These are phyloP conservation scores for Aspergillus leporis DNA, from an alignment of 495 filamentous ascomycete species.

Conservation along the genomic window DNA sequence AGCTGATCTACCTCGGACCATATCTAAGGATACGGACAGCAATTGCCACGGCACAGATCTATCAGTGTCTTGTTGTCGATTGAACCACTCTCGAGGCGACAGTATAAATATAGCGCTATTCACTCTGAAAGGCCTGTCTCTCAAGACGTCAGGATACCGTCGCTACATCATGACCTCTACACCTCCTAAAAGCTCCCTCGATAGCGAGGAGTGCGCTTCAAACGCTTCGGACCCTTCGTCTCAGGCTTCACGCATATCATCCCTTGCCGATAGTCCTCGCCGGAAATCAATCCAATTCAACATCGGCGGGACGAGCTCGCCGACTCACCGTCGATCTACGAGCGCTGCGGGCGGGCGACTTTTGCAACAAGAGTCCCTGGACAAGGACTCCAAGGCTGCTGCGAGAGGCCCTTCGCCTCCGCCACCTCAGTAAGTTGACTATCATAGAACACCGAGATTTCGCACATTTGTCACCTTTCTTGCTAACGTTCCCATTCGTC, in stretches of 20 bases:
- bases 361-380: constrained; percentile 25
- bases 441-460: not conserved
- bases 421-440: constrained; percentile 36
- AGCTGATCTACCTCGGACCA: constrained; percentile 1
- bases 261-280: constrained; percentile 28
- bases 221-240: constrained; percentile 32
- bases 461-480: not conserved
- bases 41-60: not conserved
- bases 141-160: not conserved
- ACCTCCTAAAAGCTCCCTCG: constrained; percentile 45
- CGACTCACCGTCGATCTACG: constrained; percentile 30
- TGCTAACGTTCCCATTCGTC: not conserved
- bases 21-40: constrained; percentile 1
- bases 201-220: constrained; percentile 52
- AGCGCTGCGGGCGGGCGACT: constrained; percentile 32
- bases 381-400: constrained; percentile 28
- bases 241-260: constrained; percentile 24
- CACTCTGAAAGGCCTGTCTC: too few relatives aligned
- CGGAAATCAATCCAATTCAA: constrained; percentile 49
- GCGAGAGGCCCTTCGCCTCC: constrained; percentile 39
- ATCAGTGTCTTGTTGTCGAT: not conserved
- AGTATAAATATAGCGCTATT: too few relatives aligned
- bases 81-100: not conserved
- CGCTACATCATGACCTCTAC: constrained; percentile 28
- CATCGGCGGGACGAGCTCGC: constrained; percentile 31